Evolutionary conservation across 2,329 filamentous ascomycete genomes (phyloP), one percentile per base, ranked within the genome.

Genomic region (Pezicula carpinea): DNA sequence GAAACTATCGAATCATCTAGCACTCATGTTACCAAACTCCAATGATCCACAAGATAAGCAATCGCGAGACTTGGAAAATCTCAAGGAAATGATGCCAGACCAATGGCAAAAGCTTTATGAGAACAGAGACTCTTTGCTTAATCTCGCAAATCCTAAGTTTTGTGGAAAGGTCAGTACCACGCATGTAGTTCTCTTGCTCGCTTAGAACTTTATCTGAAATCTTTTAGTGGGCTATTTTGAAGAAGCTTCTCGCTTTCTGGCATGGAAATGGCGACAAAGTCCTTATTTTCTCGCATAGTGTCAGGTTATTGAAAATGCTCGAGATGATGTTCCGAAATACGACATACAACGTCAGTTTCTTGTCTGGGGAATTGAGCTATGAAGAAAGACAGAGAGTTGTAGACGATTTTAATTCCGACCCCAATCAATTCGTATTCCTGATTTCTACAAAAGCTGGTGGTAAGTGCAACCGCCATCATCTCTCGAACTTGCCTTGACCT

Each of bases 1-100:
- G 58, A 96, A 96, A 63, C 72, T 99, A 4, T 83, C 89, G 11
- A 97, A 96, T 59, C 93, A 99, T 63, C 74, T 97, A n/a, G 92
- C 87, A 4, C 81, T 95, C 19, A 74, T 97, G 19, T 82, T 96
- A 8, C 93, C 92, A 0, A 68, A 70, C 32, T 70, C 69, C 10
- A 75, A 70, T 3, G 88, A 93, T 42, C 56, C 76, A 0, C 70
- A 72, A 2, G 85, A 88, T 3, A 93, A 89, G 59, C 87, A 92
- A 59, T 72, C 80, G n/a, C 85, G 85, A 50, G 89, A 95, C 53
- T 71, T 93, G 6, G 77, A 82, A 34, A 83, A 81, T 54, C 77
- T 99, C 2, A 75, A 87, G 60, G 76, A 80, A 1, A 89, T 88
- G 45, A 71, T 91, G 14, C 92, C 93, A 0, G 74, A 85, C 31